These are phyloP conservation scores for Lentinus tigrinus DNA, from an alignment of 768 basidiomycete genomes.

Conservation along the genomic window DNA sequence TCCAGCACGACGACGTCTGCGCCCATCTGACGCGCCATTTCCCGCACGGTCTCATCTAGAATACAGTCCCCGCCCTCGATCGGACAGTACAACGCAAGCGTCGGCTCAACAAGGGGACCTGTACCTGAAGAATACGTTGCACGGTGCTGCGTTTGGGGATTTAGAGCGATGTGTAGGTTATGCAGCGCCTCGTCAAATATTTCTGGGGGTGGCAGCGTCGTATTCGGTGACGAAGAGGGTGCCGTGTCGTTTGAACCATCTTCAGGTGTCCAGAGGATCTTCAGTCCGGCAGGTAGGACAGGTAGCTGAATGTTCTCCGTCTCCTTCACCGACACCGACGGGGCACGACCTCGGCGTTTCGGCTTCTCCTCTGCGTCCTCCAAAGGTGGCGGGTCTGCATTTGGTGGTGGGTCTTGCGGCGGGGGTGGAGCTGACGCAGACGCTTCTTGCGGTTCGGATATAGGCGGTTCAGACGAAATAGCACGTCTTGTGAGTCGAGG, in stretches of 20 bases:
- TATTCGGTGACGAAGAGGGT: constrained; percentile 25
- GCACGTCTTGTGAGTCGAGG: constrained; percentile 27
- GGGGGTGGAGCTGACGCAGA: constrained; percentile 8
- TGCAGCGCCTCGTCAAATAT: constrained; percentile 75
- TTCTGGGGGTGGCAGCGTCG: constrained; percentile 64
- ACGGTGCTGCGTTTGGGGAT: constrained; percentile 78
- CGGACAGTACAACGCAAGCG: constrained; percentile 84
- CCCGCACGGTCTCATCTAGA: constrained; percentile 74
- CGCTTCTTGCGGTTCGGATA: constrained; percentile 13
- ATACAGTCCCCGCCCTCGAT: constrained; percentile 86
- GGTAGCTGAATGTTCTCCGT: constrained; percentile 49
- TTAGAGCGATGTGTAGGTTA: constrained; percentile 73
- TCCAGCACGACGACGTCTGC: constrained; percentile 87
- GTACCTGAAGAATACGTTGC: constrained; percentile 57
- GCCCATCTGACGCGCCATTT: constrained; percentile 68
- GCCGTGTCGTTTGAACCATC: constrained; percentile 1
- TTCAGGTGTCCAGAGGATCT: constrained; percentile 64
- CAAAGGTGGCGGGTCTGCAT: constrained; percentile 19
- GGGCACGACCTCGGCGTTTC: constrained; percentile 37
- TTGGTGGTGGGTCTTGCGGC: constrained; percentile 17
- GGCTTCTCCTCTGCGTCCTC: constrained; percentile 39
- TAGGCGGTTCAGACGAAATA: constrained; percentile 34
- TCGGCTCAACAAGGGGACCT: constrained; percentile 68
- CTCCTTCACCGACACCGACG: constrained; percentile 18
- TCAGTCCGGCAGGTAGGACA: constrained; percentile 50